Evolutionary conservation across 768 basidiomycete species (phyloP).

Genomic region (Dacryopinax primogenitus): DNA sequence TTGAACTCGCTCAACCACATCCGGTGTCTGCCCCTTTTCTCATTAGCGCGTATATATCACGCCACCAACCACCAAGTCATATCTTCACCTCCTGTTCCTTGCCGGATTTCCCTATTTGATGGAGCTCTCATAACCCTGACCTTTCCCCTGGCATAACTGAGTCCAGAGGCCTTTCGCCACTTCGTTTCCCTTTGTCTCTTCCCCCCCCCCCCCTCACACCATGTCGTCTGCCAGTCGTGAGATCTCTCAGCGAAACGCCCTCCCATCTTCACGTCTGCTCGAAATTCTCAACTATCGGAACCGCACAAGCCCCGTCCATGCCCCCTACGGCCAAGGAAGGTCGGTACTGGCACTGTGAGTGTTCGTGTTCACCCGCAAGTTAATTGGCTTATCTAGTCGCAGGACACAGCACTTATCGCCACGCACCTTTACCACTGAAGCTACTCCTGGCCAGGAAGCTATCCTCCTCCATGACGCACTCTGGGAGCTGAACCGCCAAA

Average conservation of each 20-base stretch:
- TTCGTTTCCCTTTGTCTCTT: not conserved
- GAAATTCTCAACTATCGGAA: not conserved
- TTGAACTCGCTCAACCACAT: too few species aligned
- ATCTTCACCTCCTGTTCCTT: not conserved
- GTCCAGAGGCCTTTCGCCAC: not conserved
- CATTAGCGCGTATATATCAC: not conserved
- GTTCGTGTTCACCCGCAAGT: not conserved
- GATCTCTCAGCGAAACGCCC: not conserved
- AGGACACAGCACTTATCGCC: not conserved
- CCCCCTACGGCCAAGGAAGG: not conserved
- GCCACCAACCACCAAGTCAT: not conserved
- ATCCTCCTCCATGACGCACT: not conserved
- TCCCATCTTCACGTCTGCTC: not conserved
- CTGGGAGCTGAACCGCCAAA: conserved; percentile 5
- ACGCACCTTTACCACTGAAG: not conserved
- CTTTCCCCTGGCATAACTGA: not conserved
- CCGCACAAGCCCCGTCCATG: conserved; percentile 4
- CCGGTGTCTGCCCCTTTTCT: not conserved
- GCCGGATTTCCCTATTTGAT: not conserved
- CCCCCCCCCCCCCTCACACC: not conserved
- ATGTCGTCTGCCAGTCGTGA: not conserved
- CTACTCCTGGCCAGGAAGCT: not conserved
- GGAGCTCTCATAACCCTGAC: not conserved
- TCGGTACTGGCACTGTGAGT: not conserved
- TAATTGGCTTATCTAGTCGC: not conserved